phyloP scores from a whole-genome alignment of 2,329 filamentous ascomycete species.

The Beauveria sp. region DNA sequence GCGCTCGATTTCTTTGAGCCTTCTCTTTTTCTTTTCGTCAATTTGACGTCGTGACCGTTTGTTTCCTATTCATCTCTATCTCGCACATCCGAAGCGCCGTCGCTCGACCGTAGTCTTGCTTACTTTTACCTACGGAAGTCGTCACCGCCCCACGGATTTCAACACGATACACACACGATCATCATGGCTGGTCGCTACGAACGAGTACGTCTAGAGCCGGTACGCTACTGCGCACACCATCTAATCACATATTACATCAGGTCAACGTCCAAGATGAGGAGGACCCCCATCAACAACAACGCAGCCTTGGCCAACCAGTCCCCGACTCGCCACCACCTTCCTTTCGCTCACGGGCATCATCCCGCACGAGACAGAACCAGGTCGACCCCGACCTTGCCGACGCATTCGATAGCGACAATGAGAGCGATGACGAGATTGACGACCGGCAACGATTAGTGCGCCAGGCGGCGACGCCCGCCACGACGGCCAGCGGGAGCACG shows the following conservation, averaged over 20 bases:
- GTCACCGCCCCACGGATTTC: slow-evolving; percentile 1
- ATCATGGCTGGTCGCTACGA: slow-evolving; percentile 51
- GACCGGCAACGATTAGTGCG: slow-evolving; percentile 83
- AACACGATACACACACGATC: slow-evolving; percentile 16
- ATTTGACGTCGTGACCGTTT: not conserved
- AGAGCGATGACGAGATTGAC: slow-evolving; percentile 63
- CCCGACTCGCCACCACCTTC: slow-evolving; percentile 67
- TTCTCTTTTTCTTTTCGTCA: slow-evolving; percentile 9
- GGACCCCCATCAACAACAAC: slow-evolving; percentile 23
- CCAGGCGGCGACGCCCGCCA: slow-evolving; percentile 35
- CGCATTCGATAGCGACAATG: slow-evolving; percentile 80
- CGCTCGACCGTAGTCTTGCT: not conserved
- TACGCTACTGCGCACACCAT: not conserved
- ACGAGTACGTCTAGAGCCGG: slow-evolving; percentile 36
- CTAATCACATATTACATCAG: slow-evolving; percentile 28
- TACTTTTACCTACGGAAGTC: not conserved
- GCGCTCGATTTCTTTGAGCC: slow-evolving; percentile 12
- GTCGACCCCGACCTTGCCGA: slow-evolving; percentile 82
- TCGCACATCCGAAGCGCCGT: not conserved
- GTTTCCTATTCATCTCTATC: not conserved
- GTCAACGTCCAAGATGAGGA: slow-evolving; percentile 54
- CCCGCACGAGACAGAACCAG: slow-evolving; percentile 33
- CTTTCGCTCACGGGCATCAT: slow-evolving; percentile 76
- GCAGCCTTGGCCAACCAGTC: slow-evolving; percentile 27
- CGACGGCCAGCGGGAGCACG: slow-evolving; percentile 11